Base-by-base conservation (phyloP, 108 stramenopile genomes). In the Cyclotella atomus region DNA sequence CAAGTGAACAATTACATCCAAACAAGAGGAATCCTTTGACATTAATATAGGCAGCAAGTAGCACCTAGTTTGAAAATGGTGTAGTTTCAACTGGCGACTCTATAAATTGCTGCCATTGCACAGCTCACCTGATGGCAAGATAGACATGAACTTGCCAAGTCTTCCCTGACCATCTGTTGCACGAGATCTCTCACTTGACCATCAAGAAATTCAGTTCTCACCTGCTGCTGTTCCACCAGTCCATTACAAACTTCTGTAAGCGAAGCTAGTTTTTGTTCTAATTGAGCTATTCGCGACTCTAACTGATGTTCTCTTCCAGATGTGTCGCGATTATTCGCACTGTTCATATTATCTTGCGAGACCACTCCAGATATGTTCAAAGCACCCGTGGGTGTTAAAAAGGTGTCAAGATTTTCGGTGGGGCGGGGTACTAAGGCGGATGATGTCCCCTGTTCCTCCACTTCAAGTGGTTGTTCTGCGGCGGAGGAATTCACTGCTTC, bases 21-120 rank as follows among this genome's bases (percentile, higher is more conserved):
- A 70, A 59, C 69, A 82, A 33, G 81, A 75, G 29, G 70, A 64
- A 71, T 82, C 81, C 73, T 67, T 82, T 75, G 65, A 75, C 81
- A 67, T 45, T 70, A 62, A 32, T 82, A 15, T 82, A 52, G 81
- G 81, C 81, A 71, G 62, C 73, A 82, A 75, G 52, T 82, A 82
- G 81, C 81, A 82, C 81, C 81, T 75, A 75, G 59, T 25, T 21
- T 69, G 74, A 82, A 55, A 82, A 59, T 47, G 69, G 14, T 50
- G 33, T 52, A 59, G 38, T 75, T 74, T 65, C 70, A 30, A 75
- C 71, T 46, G 70, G 81, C 81, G 81, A 82, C 81, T 82, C 81
- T 82, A 82, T 56, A 75, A 75, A 82, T 59, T 82, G 74, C 68
- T 70, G 81, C 81, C 81, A 27, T 7, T 41, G 12, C 7, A 41